phyloP scores from a whole-genome alignment of 1,284 basidiomycete genomes.

The Mycena citricolor region DNA sequence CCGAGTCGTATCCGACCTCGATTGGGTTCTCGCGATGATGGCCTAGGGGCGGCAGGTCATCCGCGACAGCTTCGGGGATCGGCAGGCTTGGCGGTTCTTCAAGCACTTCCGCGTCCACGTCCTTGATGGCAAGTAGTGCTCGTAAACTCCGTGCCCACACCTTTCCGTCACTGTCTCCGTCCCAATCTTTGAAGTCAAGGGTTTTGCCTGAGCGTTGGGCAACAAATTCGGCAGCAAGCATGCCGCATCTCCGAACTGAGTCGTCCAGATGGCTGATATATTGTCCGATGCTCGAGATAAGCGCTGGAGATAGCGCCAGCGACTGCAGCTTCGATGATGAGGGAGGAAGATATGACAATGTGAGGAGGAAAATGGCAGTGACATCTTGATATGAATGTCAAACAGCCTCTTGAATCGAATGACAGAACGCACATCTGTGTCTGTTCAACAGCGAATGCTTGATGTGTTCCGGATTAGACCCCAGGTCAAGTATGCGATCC shows the following conservation, averaged over 20 bases:
- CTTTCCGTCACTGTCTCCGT: constrained; percentile 70
- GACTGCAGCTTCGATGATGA: constrained; percentile 40
- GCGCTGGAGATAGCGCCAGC: constrained; percentile 55
- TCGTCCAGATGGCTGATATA: constrained; percentile 82
- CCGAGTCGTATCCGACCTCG: constrained; percentile 58
- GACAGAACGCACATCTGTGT: constrained; percentile 58
- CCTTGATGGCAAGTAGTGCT: constrained; percentile 47
- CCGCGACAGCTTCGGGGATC: constrained; percentile 14
- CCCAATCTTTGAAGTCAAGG: constrained; percentile 84
- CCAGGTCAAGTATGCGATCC: constrained; percentile 50
- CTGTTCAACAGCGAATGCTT: constrained; percentile 69
- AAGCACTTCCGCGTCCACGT: constrained; percentile 47
- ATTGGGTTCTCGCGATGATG: too few species aligned
- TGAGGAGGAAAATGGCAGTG: constrained; percentile 68
- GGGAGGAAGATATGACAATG: constrained; percentile 57
- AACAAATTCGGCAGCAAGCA: constrained; percentile 87
- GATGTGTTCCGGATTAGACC: constrained; percentile 68
- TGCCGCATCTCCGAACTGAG: constrained; percentile 83
- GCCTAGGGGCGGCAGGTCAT: constrained; percentile 1
- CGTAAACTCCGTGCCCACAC: constrained; percentile 65
- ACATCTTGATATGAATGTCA: constrained; percentile 48
- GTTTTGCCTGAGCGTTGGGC: constrained; percentile 60
- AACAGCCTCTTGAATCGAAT: constrained; percentile 5
- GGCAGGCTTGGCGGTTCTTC: constrained; percentile 19
- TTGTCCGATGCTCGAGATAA: constrained; percentile 72